These are phyloP conservation scores for Ganoderma lingzhi DNA, from an alignment of 1,284 basidiomycete genomes.

Conservation along the genomic window DNA sequence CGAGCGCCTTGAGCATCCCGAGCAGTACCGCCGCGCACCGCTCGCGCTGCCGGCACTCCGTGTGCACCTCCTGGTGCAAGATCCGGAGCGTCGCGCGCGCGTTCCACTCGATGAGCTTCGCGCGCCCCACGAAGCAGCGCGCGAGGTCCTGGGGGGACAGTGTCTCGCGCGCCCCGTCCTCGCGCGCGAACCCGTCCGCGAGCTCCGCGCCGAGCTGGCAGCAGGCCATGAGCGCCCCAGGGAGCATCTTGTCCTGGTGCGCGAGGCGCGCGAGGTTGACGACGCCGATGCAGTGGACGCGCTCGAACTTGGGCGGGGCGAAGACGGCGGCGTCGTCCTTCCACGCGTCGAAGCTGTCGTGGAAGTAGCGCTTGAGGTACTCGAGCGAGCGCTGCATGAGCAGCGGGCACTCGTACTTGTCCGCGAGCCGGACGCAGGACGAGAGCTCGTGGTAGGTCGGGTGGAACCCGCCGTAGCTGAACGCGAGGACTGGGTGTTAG, in stretches of 20 bases:
- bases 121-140: conserved; percentile 22
- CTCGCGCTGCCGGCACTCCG: not conserved
- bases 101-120: conserved; percentile 19
- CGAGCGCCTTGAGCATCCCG: conserved; percentile 25
- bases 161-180: conserved; percentile 23
- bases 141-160: conserved; percentile 23
- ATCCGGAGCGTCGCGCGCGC: not conserved
- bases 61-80: not conserved
- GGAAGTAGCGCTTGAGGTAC: conserved; percentile 17
- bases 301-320: conserved; percentile 17
- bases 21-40: conserved; percentile 10
- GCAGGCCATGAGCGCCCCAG: conserved; percentile 24
- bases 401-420: conserved; percentile 22
- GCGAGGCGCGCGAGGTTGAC: conserved; percentile 29
- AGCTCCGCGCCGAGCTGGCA: conserved; percentile 22
- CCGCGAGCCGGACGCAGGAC: conserved; percentile 15
- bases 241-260: conserved; percentile 13
- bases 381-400: conserved; percentile 7
- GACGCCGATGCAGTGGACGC: conserved; percentile 23
- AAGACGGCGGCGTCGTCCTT: not conserved
- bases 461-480: conserved; percentile 1
- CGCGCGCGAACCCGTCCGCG: conserved; percentile 18
- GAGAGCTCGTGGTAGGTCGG: conserved; percentile 14
- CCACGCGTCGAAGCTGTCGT: conserved; percentile 3
- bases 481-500: not conserved